These are phyloP conservation scores for Calophaca sinica DNA, from an alignment of 306 rosid species.

Conservation along the genomic window DNA sequence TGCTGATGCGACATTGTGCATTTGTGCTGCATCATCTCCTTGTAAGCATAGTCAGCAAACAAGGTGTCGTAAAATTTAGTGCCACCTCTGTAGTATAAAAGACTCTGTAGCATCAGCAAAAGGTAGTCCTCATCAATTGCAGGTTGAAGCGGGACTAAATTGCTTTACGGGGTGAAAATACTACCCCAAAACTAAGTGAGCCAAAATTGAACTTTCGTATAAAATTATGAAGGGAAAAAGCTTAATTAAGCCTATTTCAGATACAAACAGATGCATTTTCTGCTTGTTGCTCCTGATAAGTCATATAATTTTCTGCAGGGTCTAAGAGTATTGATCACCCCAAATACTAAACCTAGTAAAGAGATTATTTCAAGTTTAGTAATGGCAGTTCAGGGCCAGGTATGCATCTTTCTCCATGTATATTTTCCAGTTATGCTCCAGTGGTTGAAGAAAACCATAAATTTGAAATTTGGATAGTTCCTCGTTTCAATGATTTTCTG, in stretches of 20 bases:
- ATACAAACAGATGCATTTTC: constrained; percentile 36
- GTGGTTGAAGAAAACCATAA: constrained; percentile 20
- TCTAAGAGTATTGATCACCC: constrained; percentile 79
- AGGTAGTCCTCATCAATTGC: neutral
- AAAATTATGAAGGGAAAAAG: constrained; percentile 11
- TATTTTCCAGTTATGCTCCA: constrained; percentile 17
- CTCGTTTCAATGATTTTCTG: constrained; percentile 34
- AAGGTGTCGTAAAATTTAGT: neutral
- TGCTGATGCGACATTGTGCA: neutral
- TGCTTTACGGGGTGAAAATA: constrained; percentile 33
- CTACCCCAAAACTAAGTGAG: constrained; percentile 25
- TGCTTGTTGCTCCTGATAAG: constrained; percentile 39
- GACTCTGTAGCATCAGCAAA: neutral
- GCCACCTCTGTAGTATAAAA: neutral
- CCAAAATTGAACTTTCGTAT: neutral
- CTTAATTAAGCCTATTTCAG: constrained; percentile 14
- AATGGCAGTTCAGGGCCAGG: constrained; percentile 85
- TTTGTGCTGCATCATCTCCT: neutral
- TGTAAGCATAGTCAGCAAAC: neutral
- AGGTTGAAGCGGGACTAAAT: constrained; percentile 1
- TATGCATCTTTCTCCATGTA: constrained; percentile 44
- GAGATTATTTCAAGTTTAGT: constrained; percentile 75
- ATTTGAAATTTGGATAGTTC: constrained; percentile 32
- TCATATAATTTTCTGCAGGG: constrained; percentile 63
- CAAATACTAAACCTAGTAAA: constrained; percentile 82